Evolutionary conservation across 495 filamentous ascomycete genomes (phyloP), one percentile per base, ranked within the genome.

Genomic region (Penicillium tannophilum): DNA sequence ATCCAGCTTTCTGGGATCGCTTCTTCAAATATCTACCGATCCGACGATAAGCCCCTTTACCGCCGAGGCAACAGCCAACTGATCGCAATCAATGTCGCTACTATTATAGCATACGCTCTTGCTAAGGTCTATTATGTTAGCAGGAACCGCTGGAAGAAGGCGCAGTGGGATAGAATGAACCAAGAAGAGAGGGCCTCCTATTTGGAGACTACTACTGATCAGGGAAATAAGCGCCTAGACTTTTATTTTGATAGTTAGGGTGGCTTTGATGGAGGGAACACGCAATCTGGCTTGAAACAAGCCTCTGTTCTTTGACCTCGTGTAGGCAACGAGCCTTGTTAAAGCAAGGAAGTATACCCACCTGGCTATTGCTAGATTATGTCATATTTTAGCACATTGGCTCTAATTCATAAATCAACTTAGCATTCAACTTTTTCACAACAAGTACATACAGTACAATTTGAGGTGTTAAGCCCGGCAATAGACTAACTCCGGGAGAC

Each of bases 41-140:
- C 79, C 84, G 69, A 81, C 51, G 86, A 89, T 61, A 75, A 75
- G 33, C 86, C 86, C 0, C 66, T 76, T n/a, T 88, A 86, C 58
- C 61, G 61, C 2, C 69, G 75, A 24, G 84, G 84, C 0, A 87
- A 88, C 59, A 69, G 71, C 23, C 68, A 81, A 16, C 69, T 86
- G 6, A 56, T 85, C 1, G 74, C 56, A 0, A 73, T 86, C 6
- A 68, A 65, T 14, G 72, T 70, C 11, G 68, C 76, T 42, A 83
- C 79, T 55, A 72, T 80, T 10, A 53, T 73, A 26, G 43, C 79
- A 5, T 82, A 79, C 54, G 23, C 67, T 12, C 45, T 70, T 2
- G 66, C 74, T 0, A 80, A 80, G 60, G 51, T 30, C 3, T 82
- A 80, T 63, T 82, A 80, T 59, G 64, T 73, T 9, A 64, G 66